These are phyloP conservation scores for Tremella fuciformis DNA, from an alignment of 768 basidiomycete genomes.

Conservation along the genomic window DNA sequence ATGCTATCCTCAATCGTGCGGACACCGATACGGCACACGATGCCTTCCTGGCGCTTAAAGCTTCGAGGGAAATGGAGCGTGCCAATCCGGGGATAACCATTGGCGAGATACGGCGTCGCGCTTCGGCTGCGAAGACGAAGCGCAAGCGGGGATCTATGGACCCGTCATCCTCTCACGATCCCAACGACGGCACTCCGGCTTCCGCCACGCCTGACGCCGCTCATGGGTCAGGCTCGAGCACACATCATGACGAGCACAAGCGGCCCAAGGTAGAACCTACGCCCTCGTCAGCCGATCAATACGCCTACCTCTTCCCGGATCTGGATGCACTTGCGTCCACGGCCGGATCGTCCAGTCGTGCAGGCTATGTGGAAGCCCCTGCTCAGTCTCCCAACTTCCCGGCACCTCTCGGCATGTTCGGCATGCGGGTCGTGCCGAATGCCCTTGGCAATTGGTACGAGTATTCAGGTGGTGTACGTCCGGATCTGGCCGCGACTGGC, in stretches of 20 bases:
- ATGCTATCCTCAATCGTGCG: constrained; percentile 73
- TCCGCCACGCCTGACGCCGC: constrained; percentile 5
- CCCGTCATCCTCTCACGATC: background rate
- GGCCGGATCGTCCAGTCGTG: too few species aligned
- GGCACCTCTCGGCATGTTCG: too few species aligned
- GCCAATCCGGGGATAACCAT: constrained; percentile 38
- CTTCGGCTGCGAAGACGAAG: constrained; percentile 15
- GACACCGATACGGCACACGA: constrained; percentile 95
- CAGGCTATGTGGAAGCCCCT: too few species aligned
- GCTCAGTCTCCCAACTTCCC: too few species aligned
- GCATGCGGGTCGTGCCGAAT: background rate
- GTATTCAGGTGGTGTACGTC: too few species aligned
- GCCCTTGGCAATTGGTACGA: background rate
- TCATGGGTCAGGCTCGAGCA: background rate
- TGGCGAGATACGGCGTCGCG: constrained; percentile 21
- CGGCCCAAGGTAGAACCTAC: background rate
- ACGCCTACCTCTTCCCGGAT: constrained; percentile 41
- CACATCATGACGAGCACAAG: background rate
- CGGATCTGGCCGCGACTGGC: too few species aligned
- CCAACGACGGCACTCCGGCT: background rate
- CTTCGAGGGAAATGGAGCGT: constrained; percentile 42
- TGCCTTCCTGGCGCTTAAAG: constrained; percentile 72
- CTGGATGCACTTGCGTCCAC: constrained; percentile 19
- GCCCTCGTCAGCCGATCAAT: constrained; percentile 17
- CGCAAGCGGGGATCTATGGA: constrained; percentile 23